Conservation (phyloP, 176 grass and related monocot species). For the Musa beccarii region DNA sequence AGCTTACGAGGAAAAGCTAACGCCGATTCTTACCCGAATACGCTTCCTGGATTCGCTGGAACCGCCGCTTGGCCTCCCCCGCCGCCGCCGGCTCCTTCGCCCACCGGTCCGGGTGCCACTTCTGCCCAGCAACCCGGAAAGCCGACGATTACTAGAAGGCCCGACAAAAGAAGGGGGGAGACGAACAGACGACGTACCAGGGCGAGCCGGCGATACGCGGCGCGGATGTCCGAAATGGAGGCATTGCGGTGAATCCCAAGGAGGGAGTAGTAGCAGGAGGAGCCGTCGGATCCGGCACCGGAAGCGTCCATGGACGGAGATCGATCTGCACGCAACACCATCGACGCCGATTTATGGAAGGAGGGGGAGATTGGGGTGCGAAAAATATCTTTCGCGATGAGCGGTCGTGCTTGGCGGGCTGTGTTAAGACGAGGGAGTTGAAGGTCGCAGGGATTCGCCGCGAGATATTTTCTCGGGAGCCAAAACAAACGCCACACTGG, state of each 20-base stretch:
- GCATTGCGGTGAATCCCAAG: slow-evolving; percentile 80
- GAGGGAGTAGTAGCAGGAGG: slow-evolving; percentile 65
- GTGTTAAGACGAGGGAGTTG: not conserved
- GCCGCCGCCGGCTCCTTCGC: slow-evolving; percentile 47
- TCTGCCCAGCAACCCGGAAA: slow-evolving; percentile 34
- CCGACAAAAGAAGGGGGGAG: not conserved
- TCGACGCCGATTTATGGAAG: not conserved
- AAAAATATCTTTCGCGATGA: not conserved
- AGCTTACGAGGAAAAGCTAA: not conserved
- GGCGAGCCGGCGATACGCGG: slow-evolving; percentile 83
- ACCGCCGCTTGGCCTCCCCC: slow-evolving; percentile 73
- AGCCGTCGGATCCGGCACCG: slow-evolving; percentile 56
- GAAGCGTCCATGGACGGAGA: slow-evolving; percentile 43
- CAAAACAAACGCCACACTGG: not conserved
- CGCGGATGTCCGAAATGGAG: slow-evolving; percentile 59
- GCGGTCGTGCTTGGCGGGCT: not conserved
- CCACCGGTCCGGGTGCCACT: slow-evolving; percentile 97
- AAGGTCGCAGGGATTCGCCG: slow-evolving; percentile 75
- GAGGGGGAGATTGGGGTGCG: too few species aligned
- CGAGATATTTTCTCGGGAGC: not conserved
- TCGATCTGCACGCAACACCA: not conserved
- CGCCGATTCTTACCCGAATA: slow-evolving; percentile 65
- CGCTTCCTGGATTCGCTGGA: slow-evolving; percentile 98
- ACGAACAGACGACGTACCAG: slow-evolving; percentile 35
- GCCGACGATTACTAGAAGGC: too few species aligned